Evolutionary conservation across 106 monocot species (phyloP).

Genomic region (Iris macrosiphon): DNA sequence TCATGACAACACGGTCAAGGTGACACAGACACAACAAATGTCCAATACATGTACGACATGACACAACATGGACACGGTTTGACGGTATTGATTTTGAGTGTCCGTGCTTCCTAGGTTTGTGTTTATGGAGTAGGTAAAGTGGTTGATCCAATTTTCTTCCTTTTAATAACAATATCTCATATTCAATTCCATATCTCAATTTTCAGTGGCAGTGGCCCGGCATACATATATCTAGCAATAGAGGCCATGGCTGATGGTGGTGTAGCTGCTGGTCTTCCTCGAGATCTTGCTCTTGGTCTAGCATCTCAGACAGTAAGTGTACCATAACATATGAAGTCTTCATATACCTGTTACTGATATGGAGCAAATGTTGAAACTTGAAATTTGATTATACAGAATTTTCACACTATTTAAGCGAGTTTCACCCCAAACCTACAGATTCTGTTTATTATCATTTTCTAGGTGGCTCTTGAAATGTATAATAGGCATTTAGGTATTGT

Average conservation of each 20-base stretch:
- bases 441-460: no score
- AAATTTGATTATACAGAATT: no score
- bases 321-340: background rate
- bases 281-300: conserved; percentile 85
- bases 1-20: no score
- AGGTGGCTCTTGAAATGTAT: no score
- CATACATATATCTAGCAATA: conserved; percentile 87
- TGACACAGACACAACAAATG: no score
- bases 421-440: no score
- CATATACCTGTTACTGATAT: background rate
- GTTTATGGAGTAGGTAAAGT: background rate
- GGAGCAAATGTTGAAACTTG: no score
- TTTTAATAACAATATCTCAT: background rate
- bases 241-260: conserved; percentile 99
- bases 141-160: background rate
- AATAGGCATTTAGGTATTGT: no score
- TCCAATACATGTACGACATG: no score
- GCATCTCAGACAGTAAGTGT: conserved; percentile 90
- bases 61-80: no score
- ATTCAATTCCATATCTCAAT: background rate
- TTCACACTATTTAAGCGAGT: no score
- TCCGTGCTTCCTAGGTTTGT: no score
- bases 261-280: conserved; percentile 96
- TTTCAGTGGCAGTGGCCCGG: conserved; percentile 91
- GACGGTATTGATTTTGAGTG: background rate